Conservation (phyloP, 2,329 filamentous ascomycete species). For the Pyrenochaeta sp. region DNA sequence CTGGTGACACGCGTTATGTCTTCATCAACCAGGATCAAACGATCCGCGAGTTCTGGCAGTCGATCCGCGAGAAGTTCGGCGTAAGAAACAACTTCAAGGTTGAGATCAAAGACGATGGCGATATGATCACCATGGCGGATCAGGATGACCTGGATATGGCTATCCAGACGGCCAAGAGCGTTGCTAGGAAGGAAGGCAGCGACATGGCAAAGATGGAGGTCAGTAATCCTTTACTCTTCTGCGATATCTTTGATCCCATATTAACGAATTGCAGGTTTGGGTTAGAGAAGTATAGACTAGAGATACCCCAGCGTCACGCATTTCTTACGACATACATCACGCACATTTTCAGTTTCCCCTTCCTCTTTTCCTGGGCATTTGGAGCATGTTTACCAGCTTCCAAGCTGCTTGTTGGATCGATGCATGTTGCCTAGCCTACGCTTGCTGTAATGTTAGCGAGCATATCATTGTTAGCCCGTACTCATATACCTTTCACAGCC, state of each 20-base stretch:
- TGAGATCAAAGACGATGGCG: slow-evolving; percentile 87
- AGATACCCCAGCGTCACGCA: slow-evolving; percentile 49
- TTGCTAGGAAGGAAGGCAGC: slow-evolving; percentile 74
- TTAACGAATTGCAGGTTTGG: slow-evolving; percentile 55
- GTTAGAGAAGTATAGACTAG: slow-evolving; percentile 54
- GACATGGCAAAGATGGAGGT: slow-evolving; percentile 97
- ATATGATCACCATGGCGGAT: slow-evolving; percentile 97
- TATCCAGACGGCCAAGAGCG: slow-evolving; percentile 72
- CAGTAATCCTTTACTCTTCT: slow-evolving; percentile 52
- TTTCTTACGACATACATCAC: slow-evolving; percentile 32
- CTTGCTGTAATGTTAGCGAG: slow-evolving; percentile 45
- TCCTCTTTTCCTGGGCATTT: slow-evolving; percentile 14
- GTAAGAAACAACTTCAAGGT: slow-evolving; percentile 83
- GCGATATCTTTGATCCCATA: not conserved
- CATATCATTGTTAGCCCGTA: slow-evolving; percentile 25
- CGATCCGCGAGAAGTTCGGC: slow-evolving; percentile 86
- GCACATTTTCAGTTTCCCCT: slow-evolving; percentile 27
- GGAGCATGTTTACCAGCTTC: slow-evolving; percentile 7
- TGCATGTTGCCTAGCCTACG: slow-evolving; percentile 5
- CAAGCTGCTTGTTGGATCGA: slow-evolving; percentile 11
- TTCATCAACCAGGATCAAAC: slow-evolving; percentile 78
- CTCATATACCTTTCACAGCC: slow-evolving; percentile 41
- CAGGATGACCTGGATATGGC: slow-evolving; percentile 95
- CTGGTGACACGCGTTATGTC: slow-evolving; percentile 86
- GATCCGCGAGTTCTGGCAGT: slow-evolving; percentile 79